Percentiles rank a stretch among this genome's conserved stretches.
phyloP scores from a whole-genome alignment of 2,329 filamentous ascomycete species.

The Dendryphion nanum region DNA sequence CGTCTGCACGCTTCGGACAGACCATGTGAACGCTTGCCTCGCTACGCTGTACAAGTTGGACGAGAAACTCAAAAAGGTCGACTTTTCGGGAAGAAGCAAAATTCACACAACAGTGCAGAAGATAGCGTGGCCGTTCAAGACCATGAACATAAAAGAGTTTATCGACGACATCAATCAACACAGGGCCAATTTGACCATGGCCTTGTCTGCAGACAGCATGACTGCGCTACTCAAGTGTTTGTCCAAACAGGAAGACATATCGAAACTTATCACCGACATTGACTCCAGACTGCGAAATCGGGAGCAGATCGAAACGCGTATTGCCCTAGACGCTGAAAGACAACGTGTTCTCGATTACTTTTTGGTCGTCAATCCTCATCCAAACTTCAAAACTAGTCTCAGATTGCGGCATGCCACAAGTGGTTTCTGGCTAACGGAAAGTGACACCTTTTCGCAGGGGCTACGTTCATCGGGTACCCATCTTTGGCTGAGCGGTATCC shows the following conservation, averaged over 20 bases:
- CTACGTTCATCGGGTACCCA: not conserved
- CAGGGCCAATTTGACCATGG: conserved; percentile 4
- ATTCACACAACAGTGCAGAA: not conserved
- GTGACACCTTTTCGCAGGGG: conserved; percentile 5
- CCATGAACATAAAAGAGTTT: conserved; percentile 4
- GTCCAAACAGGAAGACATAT: conserved; percentile 4
- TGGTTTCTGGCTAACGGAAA: conserved; percentile 8
- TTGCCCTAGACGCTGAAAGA: conserved; percentile 4
- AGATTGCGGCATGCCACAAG: conserved; percentile 6
- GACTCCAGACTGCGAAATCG: not conserved
- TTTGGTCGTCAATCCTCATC: conserved; percentile 5
- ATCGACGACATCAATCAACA: conserved; percentile 3
- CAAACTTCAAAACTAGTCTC: conserved; percentile 4
- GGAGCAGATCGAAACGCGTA: conserved; percentile 6
- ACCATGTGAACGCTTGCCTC: conserved; percentile 10
- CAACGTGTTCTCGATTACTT: conserved; percentile 6
- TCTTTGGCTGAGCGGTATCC: conserved; percentile 11
- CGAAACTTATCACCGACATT: not conserved
- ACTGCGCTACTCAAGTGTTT: conserved; percentile 3
- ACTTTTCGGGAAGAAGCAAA: not conserved
- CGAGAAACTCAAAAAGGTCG: conserved; percentile 2
- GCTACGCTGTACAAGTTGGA: conserved; percentile 6
- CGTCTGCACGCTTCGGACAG: conserved; percentile 2
- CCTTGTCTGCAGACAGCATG: conserved; percentile 8
- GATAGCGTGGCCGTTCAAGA: conserved; percentile 6